Percentiles rank a stretch among this genome's conserved stretches.
phyloP scores from a whole-genome alignment of 2,329 filamentous ascomycete species.

The Aspergillus neotritici region DNA sequence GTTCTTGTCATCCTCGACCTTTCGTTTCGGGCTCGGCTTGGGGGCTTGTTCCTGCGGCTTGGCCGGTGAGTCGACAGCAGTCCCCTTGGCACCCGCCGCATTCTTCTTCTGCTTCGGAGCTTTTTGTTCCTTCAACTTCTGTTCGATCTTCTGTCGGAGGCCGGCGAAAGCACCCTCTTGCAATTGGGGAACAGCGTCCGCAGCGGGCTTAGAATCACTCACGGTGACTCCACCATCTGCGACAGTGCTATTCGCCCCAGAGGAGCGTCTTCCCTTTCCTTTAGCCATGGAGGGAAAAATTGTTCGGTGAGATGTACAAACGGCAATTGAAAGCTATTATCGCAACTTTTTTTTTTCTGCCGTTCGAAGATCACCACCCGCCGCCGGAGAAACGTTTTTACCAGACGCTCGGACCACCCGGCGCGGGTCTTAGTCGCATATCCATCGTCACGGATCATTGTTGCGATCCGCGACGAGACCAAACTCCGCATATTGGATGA shows the following conservation, averaged over 20 bases:
- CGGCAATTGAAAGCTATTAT: constrained; percentile 23
- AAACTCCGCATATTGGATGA: no score
- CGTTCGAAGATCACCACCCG: constrained; percentile 20
- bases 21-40: constrained; percentile 16
- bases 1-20: constrained; percentile 19
- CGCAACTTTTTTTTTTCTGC: constrained; percentile 28
- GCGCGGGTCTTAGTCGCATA: not conserved
- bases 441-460: not conserved
- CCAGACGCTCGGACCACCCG: not conserved
- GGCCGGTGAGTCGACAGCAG: constrained; percentile 17
- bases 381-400: constrained; percentile 25
- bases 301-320: constrained; percentile 16
- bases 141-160: constrained; percentile 39
- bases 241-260: constrained; percentile 17
- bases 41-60: constrained; percentile 21
- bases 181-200: constrained; percentile 28
- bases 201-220: constrained; percentile 16
- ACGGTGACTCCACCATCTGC: constrained; percentile 12
- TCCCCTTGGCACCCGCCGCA: constrained; percentile 22
- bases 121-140: constrained; percentile 33
- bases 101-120: constrained; percentile 28
- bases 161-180: constrained; percentile 38
- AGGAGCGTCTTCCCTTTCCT: constrained; percentile 32
- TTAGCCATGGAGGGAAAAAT: constrained; percentile 30
- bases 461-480: constrained; percentile 4